Percentiles rank a stretch among this genome's conserved stretches.
Conservation (phyloP, 495 filamentous ascomycete genomes). For the Gamarada debralockiae region DNA sequence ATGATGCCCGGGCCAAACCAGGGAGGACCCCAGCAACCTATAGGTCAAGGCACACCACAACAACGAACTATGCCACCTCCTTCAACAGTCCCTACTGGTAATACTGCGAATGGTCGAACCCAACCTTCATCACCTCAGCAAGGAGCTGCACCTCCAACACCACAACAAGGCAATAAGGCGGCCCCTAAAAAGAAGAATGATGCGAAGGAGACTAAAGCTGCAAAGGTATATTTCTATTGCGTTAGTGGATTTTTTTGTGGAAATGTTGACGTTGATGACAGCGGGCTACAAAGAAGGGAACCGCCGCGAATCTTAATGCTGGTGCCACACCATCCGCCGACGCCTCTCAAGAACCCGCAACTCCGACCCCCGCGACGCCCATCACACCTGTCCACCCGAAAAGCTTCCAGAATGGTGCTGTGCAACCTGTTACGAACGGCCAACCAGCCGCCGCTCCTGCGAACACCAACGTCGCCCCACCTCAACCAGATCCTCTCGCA, state of each 20-base stretch:
- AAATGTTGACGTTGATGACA: constrained; percentile 34
- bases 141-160: constrained; percentile 79
- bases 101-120: constrained; percentile 55
- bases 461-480: constrained; percentile 42
- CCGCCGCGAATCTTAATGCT: constrained; percentile 42
- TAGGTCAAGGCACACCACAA: constrained; percentile 62
- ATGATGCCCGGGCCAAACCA: constrained; percentile 58
- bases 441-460: constrained; percentile 39
- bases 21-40: constrained; percentile 55
- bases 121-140: constrained; percentile 79
- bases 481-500: constrained; percentile 38
- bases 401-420: constrained; percentile 52
- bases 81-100: constrained; percentile 66
- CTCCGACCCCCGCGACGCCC: constrained; percentile 78
- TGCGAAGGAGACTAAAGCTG: constrained; percentile 51
- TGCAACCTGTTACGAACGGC: constrained; percentile 41
- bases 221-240: constrained; percentile 65
- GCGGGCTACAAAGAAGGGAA: constrained; percentile 69
- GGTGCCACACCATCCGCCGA: constrained; percentile 77
- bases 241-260: constrained; percentile 25
- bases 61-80: constrained; percentile 86
- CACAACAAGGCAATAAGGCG: constrained; percentile 71
- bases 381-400: constrained; percentile 75
- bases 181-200: constrained; percentile 81
- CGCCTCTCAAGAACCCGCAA: constrained; percentile 52